phyloP scores from a whole-genome alignment of 345 rosid species.

The Mallotus nudiflorus region DNA sequence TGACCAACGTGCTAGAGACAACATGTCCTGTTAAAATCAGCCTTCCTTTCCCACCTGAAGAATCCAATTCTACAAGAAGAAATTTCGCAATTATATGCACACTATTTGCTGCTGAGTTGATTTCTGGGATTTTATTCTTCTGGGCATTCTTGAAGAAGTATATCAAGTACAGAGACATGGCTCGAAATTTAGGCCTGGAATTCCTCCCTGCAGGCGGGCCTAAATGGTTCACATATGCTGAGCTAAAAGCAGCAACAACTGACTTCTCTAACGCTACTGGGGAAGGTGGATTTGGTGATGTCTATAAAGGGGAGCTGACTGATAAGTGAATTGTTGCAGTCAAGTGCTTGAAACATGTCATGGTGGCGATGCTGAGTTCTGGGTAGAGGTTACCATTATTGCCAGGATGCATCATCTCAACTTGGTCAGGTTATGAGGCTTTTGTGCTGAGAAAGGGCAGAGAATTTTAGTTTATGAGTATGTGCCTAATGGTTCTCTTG shows the following conservation, averaged over 20 bases:
- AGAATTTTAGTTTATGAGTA: slow-evolving; percentile 35
- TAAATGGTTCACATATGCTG: slow-evolving; percentile 52
- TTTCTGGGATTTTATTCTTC: slow-evolving; percentile 54
- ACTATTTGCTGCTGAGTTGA: slow-evolving; percentile 60
- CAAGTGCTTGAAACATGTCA: slow-evolving; percentile 59
- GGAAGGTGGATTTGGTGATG: slow-evolving; percentile 69
- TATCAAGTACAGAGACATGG: slow-evolving; percentile 72
- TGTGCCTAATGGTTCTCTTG: slow-evolving; percentile 36
- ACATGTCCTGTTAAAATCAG: slow-evolving; percentile 54
- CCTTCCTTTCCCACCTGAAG: slow-evolving; percentile 61
- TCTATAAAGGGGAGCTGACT: slow-evolving; percentile 55
- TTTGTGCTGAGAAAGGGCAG: slow-evolving; percentile 36
- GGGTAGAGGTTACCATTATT: slow-evolving; percentile 38
- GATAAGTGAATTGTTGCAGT: slow-evolving; percentile 63
- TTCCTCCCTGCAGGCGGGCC: slow-evolving; percentile 70
- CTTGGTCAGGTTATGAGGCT: slow-evolving; percentile 36
- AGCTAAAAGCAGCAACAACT: slow-evolving; percentile 57
- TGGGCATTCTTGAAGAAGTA: slow-evolving; percentile 64
- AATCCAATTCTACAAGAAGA: slow-evolving; percentile 44
- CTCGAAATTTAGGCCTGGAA: slow-evolving; percentile 64
- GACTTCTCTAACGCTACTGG: slow-evolving; percentile 53
- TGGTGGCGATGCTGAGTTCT: slow-evolving; percentile 49
- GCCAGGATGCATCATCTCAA: slow-evolving; percentile 39
- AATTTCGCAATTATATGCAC: slow-evolving; percentile 55
- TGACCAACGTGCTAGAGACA: slow-evolving; percentile 52